Evolutionary conservation across 805 yeast species (phyloP), one percentile per base, ranked within the genome.

Genomic region (Candida arabinofermentans): DNA sequence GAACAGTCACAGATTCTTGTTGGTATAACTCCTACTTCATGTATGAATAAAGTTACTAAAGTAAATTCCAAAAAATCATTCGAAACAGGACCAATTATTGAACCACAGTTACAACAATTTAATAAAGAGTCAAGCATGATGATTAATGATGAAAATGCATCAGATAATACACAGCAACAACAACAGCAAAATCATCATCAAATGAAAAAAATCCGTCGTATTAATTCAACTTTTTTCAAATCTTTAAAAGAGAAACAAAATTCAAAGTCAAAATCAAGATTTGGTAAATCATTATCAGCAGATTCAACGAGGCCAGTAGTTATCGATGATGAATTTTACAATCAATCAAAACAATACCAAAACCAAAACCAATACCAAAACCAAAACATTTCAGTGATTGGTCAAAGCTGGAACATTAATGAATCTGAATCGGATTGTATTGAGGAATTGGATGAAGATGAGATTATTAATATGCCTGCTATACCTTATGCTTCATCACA

Each of bases 381-480:
- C n/a, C n/a, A n/a, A n/a, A n/a, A n/a, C n/a, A n/a, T n/a, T n/a
- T n/a, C n/a, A n/a, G n/a, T n/a, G n/a, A 29, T 14, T 14, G 32
- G 5, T 16, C 32, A 29, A 14, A 16, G 17, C 7, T 29, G n/a
- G 32, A n/a, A 8, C n/a, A 3, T 13, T 16, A 13, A 21, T 23
- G 35, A 30, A 9, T n/a, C 27, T 16, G 55, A 46, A 19, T 43
- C 55, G 3, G 55, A 48, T 21, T 46, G 40, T 30, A 44, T 44
- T 5, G 54, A 50, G 27, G 51, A 50, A 21, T 29, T 21, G 12
- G 36, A 41, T 13, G 47, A 47, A 9, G 54, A 46, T 27, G 51
- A 45, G 17, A 47, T 40, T 3, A 37, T 42, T 13, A 43, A 43
- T 14, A 30, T 44, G 36, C 33, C 46, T 17, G 50, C 44, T 32